phyloP scores from a whole-genome alignment of 2,329 filamentous ascomycete genomes.

The Aureobasidium sp. region DNA sequence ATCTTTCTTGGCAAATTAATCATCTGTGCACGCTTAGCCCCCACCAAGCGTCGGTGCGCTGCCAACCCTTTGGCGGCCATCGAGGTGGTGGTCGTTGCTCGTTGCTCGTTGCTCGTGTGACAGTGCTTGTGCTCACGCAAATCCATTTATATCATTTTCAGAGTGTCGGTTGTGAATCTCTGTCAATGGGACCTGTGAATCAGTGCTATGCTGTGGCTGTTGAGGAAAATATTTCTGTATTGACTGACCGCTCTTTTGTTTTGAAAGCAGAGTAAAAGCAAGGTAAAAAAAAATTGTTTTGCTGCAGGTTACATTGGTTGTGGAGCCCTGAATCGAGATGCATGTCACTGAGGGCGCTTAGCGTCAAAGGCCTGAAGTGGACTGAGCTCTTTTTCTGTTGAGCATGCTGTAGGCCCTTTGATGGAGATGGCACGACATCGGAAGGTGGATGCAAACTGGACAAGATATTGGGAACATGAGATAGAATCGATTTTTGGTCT shows the following conservation, averaged over 20 bases:
- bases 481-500: not conserved
- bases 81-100: not conserved
- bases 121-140: no score
- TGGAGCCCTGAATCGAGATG: not conserved
- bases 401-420: not conserved
- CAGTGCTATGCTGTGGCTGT: not conserved
- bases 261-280: no score
- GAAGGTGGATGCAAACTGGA: not conserved
- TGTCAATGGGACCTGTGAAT: no score
- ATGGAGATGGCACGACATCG: not conserved
- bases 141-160: no score
- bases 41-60: not conserved
- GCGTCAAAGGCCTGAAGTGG: not conserved
- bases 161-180: no score
- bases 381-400: conserved; percentile 5
- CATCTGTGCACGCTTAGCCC: not conserved
- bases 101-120: not conserved
- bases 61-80: not conserved
- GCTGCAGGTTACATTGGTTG: not conserved
- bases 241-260: not conserved
- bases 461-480: not conserved
- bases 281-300: not conserved
- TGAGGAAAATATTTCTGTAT: no score
- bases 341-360: not conserved
- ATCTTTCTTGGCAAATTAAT: not conserved